phyloP scores from a whole-genome alignment of 106 monocot genomes.

The Cymbidium sinense region DNA sequence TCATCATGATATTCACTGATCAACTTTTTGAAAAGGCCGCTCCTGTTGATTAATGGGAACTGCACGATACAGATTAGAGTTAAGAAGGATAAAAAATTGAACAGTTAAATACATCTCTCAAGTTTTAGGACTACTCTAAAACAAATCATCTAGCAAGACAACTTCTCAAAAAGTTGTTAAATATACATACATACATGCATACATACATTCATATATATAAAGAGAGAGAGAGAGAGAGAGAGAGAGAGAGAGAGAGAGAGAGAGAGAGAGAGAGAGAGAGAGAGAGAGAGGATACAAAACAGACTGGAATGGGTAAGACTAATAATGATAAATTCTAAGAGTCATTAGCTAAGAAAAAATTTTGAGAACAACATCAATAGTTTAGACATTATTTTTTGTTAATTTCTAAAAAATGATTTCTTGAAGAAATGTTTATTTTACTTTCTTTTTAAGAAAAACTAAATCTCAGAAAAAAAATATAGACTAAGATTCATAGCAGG shows the following conservation, averaged over 20 bases:
- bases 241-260: no score
- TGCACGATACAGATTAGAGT: constrained; percentile 8
- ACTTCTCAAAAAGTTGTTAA: no score
- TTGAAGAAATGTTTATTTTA: not conserved
- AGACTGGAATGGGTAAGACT: not conserved
- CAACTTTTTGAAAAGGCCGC: constrained; percentile 31
- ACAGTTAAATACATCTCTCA: not conserved
- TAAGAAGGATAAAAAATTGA: not conserved
- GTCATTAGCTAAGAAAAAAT: not conserved
- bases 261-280: no score
- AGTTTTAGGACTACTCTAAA: not conserved
- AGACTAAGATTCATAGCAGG: not conserved
- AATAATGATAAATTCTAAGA: not conserved
- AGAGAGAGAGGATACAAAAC: not conserved
- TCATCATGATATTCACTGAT: constrained; percentile 21
- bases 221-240: no score
- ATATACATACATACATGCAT: no score
- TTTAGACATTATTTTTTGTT: not conserved
- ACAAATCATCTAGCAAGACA: not conserved
- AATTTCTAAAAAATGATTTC: not conserved
- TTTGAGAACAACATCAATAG: not conserved
- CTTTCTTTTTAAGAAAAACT: not conserved
- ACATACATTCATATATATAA: no score
- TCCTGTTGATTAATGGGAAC: constrained; percentile 40
- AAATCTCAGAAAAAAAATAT: not conserved